Evolutionary conservation across 305 asterid genomes (phyloP), one percentile per base, ranked within the genome.

Genomic region (Euphrasia arctica): DNA sequence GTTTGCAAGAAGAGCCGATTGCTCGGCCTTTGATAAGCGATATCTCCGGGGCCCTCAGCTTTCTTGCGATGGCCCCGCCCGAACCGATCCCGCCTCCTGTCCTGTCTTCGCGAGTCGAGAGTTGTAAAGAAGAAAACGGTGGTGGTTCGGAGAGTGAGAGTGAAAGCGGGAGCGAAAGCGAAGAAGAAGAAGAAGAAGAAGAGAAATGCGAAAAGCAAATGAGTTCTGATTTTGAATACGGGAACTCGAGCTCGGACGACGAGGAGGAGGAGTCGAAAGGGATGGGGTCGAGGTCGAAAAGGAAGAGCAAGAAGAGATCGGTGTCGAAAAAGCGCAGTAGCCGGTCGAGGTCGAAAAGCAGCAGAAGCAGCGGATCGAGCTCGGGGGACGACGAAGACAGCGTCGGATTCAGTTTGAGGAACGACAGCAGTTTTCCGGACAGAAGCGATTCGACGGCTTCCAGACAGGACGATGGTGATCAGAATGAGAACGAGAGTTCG

Each of bases 1-100:
- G 98, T 61, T 79, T 91, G 22, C 96, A 88, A 60, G 98, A 88
- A 5, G 96, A 88, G 66, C 90, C 98, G n/a, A 59, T 70, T 14
- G 96, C 88, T 2, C 96, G 98, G 9, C 98, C 98, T 8, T 72
- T 82, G 70, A 88, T 91, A 65, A 73, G 83, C n/a, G 98, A 91
- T 48, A 76, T 91, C 18, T 83, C 92, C 9, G 90, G 85, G 3
- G 85, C 92, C 11, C 91, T 91, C 5, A 73, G 82, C 76, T 88
- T 82, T 79, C 91, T 88, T 9, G 85, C 90, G 0, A 54, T 77
- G 74, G 84, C 91, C 47, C 79, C 82, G 3, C 85, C 89, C 0
- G 80, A 76, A 48, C 83, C 83, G 1, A 54, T 77, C 7, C 84
- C 82, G 4, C 76, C 76, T 7, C 70, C 87, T 8, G 63, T 74